These are phyloP conservation scores for Starmera stellimalicola DNA, from an alignment of 1,139 yeast genomes.

Conservation along the genomic window DNA sequence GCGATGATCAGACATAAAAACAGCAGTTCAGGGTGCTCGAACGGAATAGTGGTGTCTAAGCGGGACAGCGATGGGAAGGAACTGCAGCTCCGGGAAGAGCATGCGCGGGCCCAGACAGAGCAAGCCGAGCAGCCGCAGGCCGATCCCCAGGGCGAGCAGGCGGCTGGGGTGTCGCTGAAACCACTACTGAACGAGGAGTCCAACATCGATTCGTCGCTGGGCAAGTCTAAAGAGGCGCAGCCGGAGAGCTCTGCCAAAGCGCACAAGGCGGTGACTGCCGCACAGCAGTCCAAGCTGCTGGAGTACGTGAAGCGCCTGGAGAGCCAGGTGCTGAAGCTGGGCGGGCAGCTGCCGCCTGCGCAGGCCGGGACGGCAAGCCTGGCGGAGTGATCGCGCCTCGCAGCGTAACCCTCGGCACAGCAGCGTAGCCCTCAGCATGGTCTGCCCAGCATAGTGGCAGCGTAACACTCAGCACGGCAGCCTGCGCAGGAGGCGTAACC, in stretches of 20 bases:
- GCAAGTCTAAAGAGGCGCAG: too few species aligned
- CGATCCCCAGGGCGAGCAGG: neutral
- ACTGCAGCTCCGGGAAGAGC: too few species aligned
- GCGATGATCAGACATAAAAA: slow-evolving; percentile 62
- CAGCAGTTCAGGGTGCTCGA: slow-evolving; percentile 19
- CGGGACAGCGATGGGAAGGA: too few species aligned
- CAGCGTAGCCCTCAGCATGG: neutral
- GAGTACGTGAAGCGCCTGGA: neutral
- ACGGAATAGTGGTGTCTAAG: too few species aligned
- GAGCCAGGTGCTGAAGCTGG: neutral
- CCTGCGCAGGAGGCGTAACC: neutral
- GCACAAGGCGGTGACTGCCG: too few species aligned
- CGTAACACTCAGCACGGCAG: neutral
- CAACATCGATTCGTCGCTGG: too few species aligned
- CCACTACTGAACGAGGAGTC: too few species aligned
- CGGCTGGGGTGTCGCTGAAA: too few species aligned
- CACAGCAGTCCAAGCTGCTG: too few species aligned
- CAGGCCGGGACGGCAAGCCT: too few species aligned
- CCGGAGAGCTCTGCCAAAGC: too few species aligned
- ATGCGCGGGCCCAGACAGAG: slow-evolving; percentile 1
- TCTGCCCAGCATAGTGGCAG: neutral
- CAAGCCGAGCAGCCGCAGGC: slow-evolving; percentile 1
- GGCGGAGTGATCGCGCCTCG: neutral
- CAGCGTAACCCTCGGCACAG: neutral
- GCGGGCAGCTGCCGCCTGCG: neutral